Evolutionary conservation across 306 rosid species (phyloP).

Genomic region (Castanopsis chinensis): DNA sequence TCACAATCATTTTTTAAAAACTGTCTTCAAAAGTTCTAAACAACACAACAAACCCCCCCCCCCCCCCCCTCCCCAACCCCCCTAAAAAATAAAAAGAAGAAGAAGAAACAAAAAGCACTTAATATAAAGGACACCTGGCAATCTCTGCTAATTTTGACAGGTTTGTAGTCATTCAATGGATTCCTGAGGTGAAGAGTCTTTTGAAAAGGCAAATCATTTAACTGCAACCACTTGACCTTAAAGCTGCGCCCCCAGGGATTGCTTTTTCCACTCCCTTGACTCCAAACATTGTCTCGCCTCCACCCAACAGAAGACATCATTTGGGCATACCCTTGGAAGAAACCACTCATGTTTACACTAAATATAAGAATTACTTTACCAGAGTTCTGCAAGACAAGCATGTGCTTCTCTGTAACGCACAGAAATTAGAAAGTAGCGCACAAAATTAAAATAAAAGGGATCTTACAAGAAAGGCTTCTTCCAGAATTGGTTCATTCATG

Average conservation of each 20-base stretch:
- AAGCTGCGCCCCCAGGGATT: constrained; percentile 83
- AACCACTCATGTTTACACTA: constrained; percentile 84
- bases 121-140: constrained; percentile 58
- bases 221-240: constrained; percentile 70
- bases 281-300: constrained; percentile 75
- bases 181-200: constrained; percentile 78
- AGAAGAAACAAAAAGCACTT: neutral
- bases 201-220: constrained; percentile 71
- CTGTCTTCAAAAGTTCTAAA: constrained; percentile 6
- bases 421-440: constrained; percentile 16
- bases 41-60: neutral
- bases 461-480: constrained; percentile 82
- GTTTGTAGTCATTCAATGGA: constrained; percentile 78
- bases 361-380: constrained; percentile 65
- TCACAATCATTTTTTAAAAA: constrained; percentile 15
- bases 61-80: neutral
- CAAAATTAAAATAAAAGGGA: constrained; percentile 9
- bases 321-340: constrained; percentile 85
- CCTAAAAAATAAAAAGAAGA: neutral
- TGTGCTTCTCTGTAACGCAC: constrained; percentile 33
- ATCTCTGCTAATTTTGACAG: constrained; percentile 87
- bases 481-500: constrained; percentile 72
- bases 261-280: constrained; percentile 59
- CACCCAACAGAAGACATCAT: constrained; percentile 76
- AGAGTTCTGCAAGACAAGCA: constrained; percentile 67